These are phyloP conservation scores for Aspergillus baeticus DNA, from an alignment of 495 filamentous ascomycete genomes.

Conservation along the genomic window DNA sequence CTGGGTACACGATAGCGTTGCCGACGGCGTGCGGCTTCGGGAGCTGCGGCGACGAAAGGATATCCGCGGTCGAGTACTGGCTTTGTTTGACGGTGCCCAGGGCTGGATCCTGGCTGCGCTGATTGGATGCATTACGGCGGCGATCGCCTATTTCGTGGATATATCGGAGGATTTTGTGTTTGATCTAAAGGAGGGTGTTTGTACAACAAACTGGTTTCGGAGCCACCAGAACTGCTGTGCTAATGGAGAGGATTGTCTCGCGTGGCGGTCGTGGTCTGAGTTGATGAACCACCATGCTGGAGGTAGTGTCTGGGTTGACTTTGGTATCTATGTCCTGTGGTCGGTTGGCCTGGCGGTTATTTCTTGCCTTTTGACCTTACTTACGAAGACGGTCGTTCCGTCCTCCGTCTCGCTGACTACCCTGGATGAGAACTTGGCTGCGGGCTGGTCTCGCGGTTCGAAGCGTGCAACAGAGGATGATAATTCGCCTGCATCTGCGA, in stretches of 20 bases:
- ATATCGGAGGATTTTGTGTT: conserved; percentile 80
- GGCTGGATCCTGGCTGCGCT: conserved; percentile 93
- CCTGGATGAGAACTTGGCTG: conserved; percentile 76
- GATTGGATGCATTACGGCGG: conserved; percentile 83
- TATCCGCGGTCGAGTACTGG: conserved; percentile 71
- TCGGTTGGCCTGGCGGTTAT: conserved; percentile 71
- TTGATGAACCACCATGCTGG: conserved; percentile 53
- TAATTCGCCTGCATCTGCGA: conserved; percentile 39
- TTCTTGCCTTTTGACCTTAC: conserved; percentile 77
- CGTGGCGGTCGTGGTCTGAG: conserved; percentile 77
- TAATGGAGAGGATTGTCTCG: conserved; percentile 58
- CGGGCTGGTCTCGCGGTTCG: conserved; percentile 45
- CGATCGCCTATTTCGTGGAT: conserved; percentile 86
- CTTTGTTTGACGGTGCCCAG: conserved; percentile 83
- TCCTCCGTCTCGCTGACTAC: conserved; percentile 83
- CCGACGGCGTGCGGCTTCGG: conserved; percentile 86
- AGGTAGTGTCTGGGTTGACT: conserved; percentile 68
- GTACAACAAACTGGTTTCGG: conserved; percentile 65
- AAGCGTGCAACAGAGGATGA: conserved; percentile 33
- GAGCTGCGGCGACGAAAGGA: conserved; percentile 79
- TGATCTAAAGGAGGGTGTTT: conserved; percentile 90
- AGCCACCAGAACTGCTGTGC: conserved; percentile 78
- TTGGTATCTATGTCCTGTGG: conserved; percentile 65
- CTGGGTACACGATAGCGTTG: conserved; percentile 97
- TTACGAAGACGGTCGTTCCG: conserved; percentile 87